These are phyloP conservation scores for Nakaseomyces kungkrabaensis DNA, from an alignment of 1,139 yeast genomes.

Conservation along the genomic window DNA sequence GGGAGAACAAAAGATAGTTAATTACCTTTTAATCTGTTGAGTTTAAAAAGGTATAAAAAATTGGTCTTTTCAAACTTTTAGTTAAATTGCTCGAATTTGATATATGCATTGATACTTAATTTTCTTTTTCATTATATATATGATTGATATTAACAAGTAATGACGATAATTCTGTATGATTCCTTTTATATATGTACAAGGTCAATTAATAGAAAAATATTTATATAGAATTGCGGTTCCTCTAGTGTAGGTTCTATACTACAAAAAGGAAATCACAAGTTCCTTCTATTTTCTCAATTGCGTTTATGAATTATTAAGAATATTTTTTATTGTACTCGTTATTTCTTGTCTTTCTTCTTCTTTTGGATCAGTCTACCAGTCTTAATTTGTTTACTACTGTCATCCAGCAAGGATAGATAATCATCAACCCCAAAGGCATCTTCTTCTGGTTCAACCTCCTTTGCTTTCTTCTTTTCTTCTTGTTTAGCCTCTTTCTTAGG, in stretches of 20 bases:
- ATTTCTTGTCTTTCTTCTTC: constrained; percentile 37
- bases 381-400: constrained; percentile 51
- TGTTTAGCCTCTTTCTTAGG: constrained; percentile 12
- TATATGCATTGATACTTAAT: neutral
- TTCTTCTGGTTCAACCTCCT: constrained; percentile 15
- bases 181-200: neutral
- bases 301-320: neutral
- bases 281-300: neutral
- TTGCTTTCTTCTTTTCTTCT: constrained; percentile 7
- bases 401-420: constrained; percentile 53
- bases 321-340: neutral
- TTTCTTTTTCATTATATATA: neutral
- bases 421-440: constrained; percentile 38
- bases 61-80: neutral
- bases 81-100: neutral
- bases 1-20: no score
- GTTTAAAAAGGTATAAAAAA: no score
- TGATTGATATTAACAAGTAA: neutral
- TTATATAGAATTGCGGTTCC: no score
- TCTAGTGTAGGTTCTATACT: no score
- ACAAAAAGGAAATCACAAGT: no score
- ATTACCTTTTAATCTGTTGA: neutral
- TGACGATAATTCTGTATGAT: constrained; percentile 1
- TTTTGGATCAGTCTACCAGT: constrained; percentile 52
- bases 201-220: neutral